These are phyloP conservation scores for Telfairia occidentalis DNA, from an alignment of 331 rosid species.

Conservation along the genomic window DNA sequence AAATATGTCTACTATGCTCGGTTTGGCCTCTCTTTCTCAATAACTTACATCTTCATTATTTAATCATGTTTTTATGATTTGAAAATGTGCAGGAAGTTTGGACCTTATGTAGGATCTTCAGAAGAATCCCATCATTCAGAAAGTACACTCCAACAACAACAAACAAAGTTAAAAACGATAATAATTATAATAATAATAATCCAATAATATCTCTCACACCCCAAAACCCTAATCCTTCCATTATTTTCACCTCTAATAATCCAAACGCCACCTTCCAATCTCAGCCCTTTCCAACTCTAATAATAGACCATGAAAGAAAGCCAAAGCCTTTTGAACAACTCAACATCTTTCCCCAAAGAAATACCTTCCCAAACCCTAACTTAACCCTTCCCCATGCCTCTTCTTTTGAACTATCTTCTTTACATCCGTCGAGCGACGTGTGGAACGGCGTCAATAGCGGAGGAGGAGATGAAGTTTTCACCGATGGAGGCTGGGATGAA, in stretches of 20 bases:
- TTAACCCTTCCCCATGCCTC: conserved; percentile 15
- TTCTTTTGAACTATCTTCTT: conserved; percentile 19
- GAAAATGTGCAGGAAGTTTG: conserved; percentile 68
- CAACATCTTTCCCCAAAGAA: not conserved
- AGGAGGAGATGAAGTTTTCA: conserved; percentile 24
- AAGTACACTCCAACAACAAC: conserved; percentile 37
- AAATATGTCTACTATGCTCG: too few relatives aligned
- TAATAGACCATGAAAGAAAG: conserved; percentile 19
- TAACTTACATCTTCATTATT: not conserved
- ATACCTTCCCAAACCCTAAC: conserved; percentile 16
- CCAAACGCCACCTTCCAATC: not conserved
- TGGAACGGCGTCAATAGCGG: conserved; percentile 23
- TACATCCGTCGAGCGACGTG: conserved; percentile 17
- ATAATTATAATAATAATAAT: not conserved
- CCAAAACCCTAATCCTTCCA: not conserved
- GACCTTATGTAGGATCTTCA: conserved; percentile 82
- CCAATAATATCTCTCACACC: not conserved
- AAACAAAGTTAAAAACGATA: conserved; percentile 12
- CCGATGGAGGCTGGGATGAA: conserved; percentile 64
- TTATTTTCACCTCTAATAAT: not conserved
- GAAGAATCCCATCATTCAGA: conserved; percentile 49
- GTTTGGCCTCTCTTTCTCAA: not conserved
- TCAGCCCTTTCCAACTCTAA: conserved; percentile 16
- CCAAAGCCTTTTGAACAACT: not conserved
- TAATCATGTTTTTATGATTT: not conserved